Evolutionary conservation across 2,329 filamentous ascomycete genomes (phyloP).

Genomic region (Pseudocercospora eumusae): DNA sequence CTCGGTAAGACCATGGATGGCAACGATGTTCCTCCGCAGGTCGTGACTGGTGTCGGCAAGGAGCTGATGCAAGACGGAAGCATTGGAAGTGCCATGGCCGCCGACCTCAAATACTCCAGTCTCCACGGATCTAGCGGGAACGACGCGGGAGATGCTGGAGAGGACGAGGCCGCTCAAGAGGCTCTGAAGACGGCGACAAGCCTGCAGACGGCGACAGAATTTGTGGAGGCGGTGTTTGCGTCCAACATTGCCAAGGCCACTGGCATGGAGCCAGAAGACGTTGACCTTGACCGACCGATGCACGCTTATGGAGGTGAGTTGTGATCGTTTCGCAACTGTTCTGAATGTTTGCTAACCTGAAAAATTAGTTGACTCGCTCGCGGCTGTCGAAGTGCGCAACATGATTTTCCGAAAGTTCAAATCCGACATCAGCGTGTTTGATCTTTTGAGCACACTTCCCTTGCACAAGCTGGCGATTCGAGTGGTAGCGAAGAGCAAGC

Average conservation of each 20-base stretch:
- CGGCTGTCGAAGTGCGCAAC: constrained; percentile 15
- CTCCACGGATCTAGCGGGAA: background rate
- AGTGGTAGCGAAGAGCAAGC: constrained; percentile 13
- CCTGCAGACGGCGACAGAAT: background rate
- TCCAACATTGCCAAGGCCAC: constrained; percentile 7
- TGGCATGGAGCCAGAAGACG: constrained; percentile 12
- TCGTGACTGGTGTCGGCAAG: constrained; percentile 9
- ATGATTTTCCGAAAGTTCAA: constrained; percentile 12
- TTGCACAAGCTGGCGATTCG: constrained; percentile 4
- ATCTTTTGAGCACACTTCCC: constrained; percentile 14
- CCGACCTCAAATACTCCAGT: constrained; percentile 10
- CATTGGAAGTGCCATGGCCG: constrained; percentile 8
- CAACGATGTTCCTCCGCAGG: background rate
- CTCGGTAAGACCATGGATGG: constrained; percentile 5
- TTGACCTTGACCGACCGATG: constrained; percentile 12
- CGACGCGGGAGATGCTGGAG: constrained; percentile 5
- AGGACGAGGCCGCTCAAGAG: constrained; percentile 1
- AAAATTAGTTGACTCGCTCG: constrained; percentile 12
- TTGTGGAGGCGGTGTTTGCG: constrained; percentile 4
- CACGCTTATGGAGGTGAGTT: constrained; percentile 8
- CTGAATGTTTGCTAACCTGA: background rate
- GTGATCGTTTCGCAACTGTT: background rate
- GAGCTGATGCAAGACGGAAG: constrained; percentile 15
- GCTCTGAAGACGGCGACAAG: background rate
- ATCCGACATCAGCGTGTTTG: constrained; percentile 13